A percentile compares a stretch with the other conserved stretches of the same genome.
Conservation (phyloP, 306 rosid genomes). For the Carpinus viminea region DNA sequence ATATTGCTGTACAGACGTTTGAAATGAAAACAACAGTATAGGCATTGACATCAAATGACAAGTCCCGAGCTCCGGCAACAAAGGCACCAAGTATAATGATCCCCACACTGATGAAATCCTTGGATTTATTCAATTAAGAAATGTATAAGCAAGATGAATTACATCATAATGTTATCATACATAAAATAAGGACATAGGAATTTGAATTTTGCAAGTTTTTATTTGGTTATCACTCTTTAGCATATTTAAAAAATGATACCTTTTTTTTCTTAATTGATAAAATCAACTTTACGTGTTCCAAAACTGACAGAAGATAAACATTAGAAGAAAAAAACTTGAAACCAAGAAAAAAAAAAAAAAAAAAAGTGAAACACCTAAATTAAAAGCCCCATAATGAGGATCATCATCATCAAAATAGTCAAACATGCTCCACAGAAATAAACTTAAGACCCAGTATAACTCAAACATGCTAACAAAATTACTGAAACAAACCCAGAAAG, state of each 20-base stretch:
- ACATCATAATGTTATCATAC: background rate
- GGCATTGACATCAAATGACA: conserved; percentile 60
- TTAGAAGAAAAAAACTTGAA: background rate
- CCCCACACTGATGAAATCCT: conserved; percentile 63
- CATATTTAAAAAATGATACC: background rate
- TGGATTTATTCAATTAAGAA: conserved; percentile 38
- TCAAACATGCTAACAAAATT: background rate
- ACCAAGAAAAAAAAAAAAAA: background rate
- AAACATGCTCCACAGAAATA: background rate
- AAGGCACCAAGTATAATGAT: conserved; percentile 57
- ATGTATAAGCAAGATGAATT: conserved; percentile 19
- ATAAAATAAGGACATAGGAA: background rate
- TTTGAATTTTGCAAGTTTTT: background rate
- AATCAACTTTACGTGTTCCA: background rate
- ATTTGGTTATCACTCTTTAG: background rate
- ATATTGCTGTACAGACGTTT: conserved; percentile 65
- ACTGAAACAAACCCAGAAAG: background rate
- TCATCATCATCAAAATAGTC: background rate
- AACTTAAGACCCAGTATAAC: background rate
- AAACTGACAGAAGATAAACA: background rate
- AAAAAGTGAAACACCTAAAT: background rate
- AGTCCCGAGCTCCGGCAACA: conserved; percentile 68
- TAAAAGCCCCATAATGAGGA: background rate
- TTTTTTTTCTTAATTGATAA: background rate
- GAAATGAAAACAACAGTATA: conserved; percentile 57